Evolutionary conservation across 2,329 filamentous ascomycete genomes (phyloP), one percentile per base, ranked within the genome.

Genomic region (Colletotrichum acutatum): DNA sequence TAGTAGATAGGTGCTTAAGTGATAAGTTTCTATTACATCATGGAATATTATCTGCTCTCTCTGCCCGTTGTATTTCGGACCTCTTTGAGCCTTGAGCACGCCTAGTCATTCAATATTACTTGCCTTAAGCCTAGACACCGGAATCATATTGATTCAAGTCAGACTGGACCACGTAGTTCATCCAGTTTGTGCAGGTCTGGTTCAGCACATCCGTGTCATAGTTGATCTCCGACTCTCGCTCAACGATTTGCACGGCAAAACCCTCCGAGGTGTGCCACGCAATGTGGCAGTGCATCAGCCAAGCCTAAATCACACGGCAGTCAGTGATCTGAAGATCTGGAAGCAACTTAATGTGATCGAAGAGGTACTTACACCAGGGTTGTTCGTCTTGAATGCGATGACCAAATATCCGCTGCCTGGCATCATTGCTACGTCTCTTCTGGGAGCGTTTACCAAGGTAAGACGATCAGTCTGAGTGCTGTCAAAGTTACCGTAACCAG

Each of bases 261-360:
- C 76, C 76, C 65, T 76, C 75, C 26, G 74, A 68, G 0, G 75
- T 75, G 75, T 89, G 87, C 80, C 85, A 87, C 8, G 82, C 82
- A 3, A 87, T 85, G 76, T 88, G 86, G 76, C 86, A 88, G 76
- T 88, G 86, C 75, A 88, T 83, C 1, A 86, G 77, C 86, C 86
- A 88, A 0, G 80, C 79, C 37, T 42, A 3, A 19, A 42, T 42
- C 5, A 7, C 5, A 42, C 16, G 37, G 6, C 37, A 19, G 37
- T 42, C 37, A 42, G 37, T 19, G 37, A 14, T 42, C 37, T 42
- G 37, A 42, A 19, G 6, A 42, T 19, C 37, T 42, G 5, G 16
- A 42, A 19, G 37, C 5, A 3, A 19, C 6, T 19, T 42, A 7
- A 19, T 42, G 16, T 42, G 37, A 42, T 42, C 37, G 37, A 42